Conservation (phyloP, 2,329 filamentous ascomycete genomes). For the Colletotrichum aenigma region DNA sequence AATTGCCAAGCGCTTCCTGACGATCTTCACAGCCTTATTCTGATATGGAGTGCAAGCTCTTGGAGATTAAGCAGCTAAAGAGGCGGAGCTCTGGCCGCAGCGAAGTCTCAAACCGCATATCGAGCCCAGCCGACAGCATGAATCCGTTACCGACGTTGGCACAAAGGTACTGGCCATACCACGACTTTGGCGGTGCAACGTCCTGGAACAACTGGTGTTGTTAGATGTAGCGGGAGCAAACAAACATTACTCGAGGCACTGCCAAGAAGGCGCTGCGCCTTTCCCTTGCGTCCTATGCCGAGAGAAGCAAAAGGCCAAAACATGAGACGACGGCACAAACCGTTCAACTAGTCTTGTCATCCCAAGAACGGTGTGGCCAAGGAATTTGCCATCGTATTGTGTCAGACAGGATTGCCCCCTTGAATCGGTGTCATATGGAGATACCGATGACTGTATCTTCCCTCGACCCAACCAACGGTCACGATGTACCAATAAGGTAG, state of each 20-base stretch:
- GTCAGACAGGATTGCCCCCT: neutral
- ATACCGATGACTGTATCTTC: neutral
- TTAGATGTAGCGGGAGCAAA: neutral
- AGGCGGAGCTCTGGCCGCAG: neutral
- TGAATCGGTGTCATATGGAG: neutral
- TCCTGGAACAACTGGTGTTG: neutral
- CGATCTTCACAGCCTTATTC: conserved; percentile 11
- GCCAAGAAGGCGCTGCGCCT: neutral
- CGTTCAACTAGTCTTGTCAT: conserved; percentile 2
- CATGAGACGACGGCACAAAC: conserved; percentile 1
- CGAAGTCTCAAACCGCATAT: neutral
- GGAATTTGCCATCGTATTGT: neutral
- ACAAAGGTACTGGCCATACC: neutral
- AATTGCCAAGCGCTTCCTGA: conserved; percentile 6
- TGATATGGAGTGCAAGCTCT: neutral
- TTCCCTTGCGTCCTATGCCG: neutral
- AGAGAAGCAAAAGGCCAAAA: neutral
- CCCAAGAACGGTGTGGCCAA: neutral
- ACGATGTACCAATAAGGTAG: neutral
- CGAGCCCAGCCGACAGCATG: neutral
- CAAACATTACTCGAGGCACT: neutral
- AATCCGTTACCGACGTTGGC: neutral
- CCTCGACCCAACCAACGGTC: neutral
- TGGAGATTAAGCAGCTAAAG: neutral
- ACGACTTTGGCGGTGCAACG: neutral